Evolutionary conservation across 2,329 filamentous ascomycete genomes (phyloP).

Genomic region (Didymella segeticola): DNA sequence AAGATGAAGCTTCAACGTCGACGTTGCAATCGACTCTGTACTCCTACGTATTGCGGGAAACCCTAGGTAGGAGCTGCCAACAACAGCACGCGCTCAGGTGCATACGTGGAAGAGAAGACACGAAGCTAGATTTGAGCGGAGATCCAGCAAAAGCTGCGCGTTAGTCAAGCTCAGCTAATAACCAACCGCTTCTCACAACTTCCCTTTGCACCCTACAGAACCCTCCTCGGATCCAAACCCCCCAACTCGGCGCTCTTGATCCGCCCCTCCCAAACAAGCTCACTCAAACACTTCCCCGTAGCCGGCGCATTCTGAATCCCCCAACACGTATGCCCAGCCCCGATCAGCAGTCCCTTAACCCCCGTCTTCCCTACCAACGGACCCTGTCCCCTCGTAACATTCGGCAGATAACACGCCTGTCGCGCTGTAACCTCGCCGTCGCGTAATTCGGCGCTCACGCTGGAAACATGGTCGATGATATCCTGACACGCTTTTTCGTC

Average conservation of each 20-base stretch:
- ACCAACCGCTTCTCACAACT: too few species aligned
- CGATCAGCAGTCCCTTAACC: slow-evolving; percentile 77
- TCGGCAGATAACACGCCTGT: slow-evolving; percentile 94
- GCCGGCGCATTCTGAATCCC: slow-evolving; percentile 95
- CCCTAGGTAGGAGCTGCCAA: too few species aligned
- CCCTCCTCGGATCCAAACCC: slow-evolving; percentile 51
- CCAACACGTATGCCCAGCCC: slow-evolving; percentile 95
- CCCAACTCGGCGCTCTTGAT: slow-evolving; percentile 52
- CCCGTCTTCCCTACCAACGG: slow-evolving; percentile 81
- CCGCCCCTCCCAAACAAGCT: slow-evolving; percentile 55
- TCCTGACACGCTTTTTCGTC: slow-evolving; percentile 83
- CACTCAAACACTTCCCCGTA: slow-evolving; percentile 62
- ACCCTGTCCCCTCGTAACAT: slow-evolving; percentile 66
- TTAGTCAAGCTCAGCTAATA: too few species aligned
- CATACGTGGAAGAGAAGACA: too few species aligned
- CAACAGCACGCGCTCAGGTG: too few species aligned
- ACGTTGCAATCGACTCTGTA: too few species aligned
- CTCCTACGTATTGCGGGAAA: too few species aligned
- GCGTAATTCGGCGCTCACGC: slow-evolving; percentile 59
- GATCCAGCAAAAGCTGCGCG: too few species aligned
- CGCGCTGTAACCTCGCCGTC: slow-evolving; percentile 67
- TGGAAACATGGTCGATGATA: slow-evolving; percentile 77
- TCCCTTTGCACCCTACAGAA: too few species aligned
- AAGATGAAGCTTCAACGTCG: too few species aligned
- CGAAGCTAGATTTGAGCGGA: too few species aligned